Conservation (phyloP, 1,284 basidiomycete genomes). For the Cutaneotrichosporon cutaneum region DNA sequence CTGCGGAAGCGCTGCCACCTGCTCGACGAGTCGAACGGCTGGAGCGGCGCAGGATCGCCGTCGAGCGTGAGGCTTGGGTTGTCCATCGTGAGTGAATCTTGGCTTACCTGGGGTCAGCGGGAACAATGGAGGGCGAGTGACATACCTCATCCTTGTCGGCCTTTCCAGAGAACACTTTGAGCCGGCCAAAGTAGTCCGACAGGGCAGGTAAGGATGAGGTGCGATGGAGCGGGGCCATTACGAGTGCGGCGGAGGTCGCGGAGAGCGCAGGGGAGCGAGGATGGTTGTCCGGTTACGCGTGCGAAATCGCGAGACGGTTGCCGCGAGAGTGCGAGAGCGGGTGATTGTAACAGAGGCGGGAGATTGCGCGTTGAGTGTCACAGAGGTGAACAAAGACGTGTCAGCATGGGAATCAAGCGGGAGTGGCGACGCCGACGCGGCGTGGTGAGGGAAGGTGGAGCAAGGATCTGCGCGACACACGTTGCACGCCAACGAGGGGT, state of each 20-base stretch:
- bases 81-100: conserved; percentile 1
- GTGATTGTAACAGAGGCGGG: neutral
- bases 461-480: neutral
- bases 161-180: conserved; percentile 51
- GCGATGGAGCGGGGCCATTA: conserved; percentile 47
- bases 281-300: no score
- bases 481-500: neutral
- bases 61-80: neutral
- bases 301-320: neutral
- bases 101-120: conserved; percentile 23
- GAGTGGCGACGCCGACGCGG: no score
- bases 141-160: conserved; percentile 52
- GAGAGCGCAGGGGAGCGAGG: neutral
- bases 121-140: neutral
- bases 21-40: neutral
- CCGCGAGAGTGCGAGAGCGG: neutral
- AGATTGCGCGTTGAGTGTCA: neutral
- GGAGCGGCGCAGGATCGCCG: neutral
- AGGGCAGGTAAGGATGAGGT: conserved; percentile 48
- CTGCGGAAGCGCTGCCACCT: neutral
- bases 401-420: neutral
- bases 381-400: neutral
- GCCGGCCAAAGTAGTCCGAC: conserved; percentile 43
- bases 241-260: neutral
- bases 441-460: neutral